phyloP scores from a whole-genome alignment of 1,284 basidiomycete genomes.

The Ganoderma leucocontextum region DNA sequence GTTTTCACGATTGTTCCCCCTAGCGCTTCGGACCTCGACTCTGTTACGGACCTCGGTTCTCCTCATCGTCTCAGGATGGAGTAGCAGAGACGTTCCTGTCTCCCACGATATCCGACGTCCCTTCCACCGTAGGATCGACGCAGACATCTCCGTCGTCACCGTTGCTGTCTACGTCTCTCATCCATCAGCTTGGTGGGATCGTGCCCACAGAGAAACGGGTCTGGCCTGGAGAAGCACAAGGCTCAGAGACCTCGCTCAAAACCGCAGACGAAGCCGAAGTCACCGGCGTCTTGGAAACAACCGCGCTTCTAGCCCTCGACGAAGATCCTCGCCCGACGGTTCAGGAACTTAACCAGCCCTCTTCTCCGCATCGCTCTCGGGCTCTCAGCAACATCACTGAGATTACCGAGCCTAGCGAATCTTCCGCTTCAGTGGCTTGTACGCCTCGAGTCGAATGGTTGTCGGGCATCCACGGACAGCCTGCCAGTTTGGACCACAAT shows the following conservation, averaged over 20 bases:
- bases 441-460: constrained; percentile 13
- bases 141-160: background rate
- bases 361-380: background rate
- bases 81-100: background rate
- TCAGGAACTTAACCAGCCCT: too few species aligned
- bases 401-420: constrained; percentile 12
- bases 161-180: background rate
- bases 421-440: background rate
- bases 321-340: background rate
- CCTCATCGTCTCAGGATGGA: background rate
- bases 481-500: constrained; percentile 10
- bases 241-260: background rate
- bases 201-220: background rate
- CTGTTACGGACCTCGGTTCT: background rate
- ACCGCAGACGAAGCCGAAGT: background rate
- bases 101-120: background rate
- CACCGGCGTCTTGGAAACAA: background rate
- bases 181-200: background rate
- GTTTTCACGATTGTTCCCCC: background rate
- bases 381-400: constrained; percentile 17
- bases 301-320: background rate
- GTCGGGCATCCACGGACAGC: constrained; percentile 8
- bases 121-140: background rate
- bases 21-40: background rate
- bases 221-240: background rate